Evolutionary conservation across 2,329 filamentous ascomycete genomes (phyloP).

Genomic region (Seiridium cupressi): DNA sequence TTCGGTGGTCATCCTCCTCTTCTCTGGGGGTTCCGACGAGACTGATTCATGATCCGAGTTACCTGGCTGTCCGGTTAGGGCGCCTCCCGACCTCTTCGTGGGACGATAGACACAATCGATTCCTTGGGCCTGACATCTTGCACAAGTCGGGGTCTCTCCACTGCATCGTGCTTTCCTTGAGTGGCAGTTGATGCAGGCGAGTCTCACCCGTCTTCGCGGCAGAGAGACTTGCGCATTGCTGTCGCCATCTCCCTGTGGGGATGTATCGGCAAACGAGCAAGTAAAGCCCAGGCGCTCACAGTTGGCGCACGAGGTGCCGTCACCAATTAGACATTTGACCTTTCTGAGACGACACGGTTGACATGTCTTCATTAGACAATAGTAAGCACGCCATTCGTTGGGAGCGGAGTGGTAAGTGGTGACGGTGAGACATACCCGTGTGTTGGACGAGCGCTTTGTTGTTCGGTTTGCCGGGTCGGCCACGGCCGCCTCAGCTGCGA

Average conservation of each 20-base stretch:
- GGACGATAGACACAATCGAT: conserved; percentile 46
- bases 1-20: conserved; percentile 27
- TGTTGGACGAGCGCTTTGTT: conserved; percentile 34
- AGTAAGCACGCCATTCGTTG: conserved; percentile 1
- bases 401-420: conserved; percentile 23
- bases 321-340: conserved; percentile 54
- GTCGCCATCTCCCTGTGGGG: conserved; percentile 28
- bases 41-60: conserved; percentile 32
- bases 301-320: conserved; percentile 52
- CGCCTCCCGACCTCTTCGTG: conserved; percentile 27
- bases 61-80: conserved; percentile 22
- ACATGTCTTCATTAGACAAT: conserved; percentile 9
- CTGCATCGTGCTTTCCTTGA: conserved; percentile 58
- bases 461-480: conserved; percentile 29
- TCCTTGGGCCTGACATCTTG: conserved; percentile 49
- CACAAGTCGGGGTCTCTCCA: conserved; percentile 54
- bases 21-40: conserved; percentile 30
- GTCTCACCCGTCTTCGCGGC: conserved; percentile 52
- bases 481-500: conserved; percentile 29
- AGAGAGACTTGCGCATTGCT: conserved; percentile 40
- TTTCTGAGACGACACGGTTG: conserved; percentile 37
- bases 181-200: conserved; percentile 58
- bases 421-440: conserved; percentile 40
- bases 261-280: conserved; percentile 54
- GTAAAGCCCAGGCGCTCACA: conserved; percentile 57